Evolutionary conservation across 495 filamentous ascomycete genomes (phyloP).

Genomic region (Delitschia confertaspora): DNA sequence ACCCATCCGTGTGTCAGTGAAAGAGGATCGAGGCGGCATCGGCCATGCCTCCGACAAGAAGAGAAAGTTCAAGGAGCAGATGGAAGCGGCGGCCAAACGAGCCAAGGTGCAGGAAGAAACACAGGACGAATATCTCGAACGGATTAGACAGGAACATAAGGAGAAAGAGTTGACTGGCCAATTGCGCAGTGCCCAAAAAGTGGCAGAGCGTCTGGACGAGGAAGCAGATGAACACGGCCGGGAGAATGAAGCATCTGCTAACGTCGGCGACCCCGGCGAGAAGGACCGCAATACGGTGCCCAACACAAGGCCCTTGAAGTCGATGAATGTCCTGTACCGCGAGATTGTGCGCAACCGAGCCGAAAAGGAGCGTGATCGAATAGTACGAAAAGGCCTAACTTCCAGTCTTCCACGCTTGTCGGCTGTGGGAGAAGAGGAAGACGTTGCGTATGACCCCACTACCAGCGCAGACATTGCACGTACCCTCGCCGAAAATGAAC

Average conservation of each 20-base stretch:
- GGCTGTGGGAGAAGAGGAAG: slow-evolving; percentile 45
- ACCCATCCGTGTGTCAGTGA: slow-evolving; percentile 60
- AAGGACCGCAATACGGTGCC: background rate
- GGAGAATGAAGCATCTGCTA: slow-evolving; percentile 3
- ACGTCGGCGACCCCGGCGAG: slow-evolving; percentile 9
- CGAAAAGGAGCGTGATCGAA: slow-evolving; percentile 58
- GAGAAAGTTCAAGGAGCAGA: slow-evolving; percentile 61
- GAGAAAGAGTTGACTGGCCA: slow-evolving; percentile 56
- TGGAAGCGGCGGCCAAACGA: slow-evolving; percentile 34
- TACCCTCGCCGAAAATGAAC: slow-evolving; percentile 55
- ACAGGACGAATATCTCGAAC: slow-evolving; percentile 70
- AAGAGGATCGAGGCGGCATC: slow-evolving; percentile 77
- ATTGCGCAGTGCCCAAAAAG: slow-evolving; percentile 68
- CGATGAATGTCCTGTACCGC: slow-evolving; percentile 71
- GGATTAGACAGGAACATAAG: slow-evolving; percentile 63
- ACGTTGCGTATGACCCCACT: no score
- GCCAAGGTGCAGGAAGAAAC: slow-evolving; percentile 55
- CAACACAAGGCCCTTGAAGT: slow-evolving; percentile 38
- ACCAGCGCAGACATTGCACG: slow-evolving; percentile 41
- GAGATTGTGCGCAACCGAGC: slow-evolving; percentile 60
- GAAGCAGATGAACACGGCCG: slow-evolving; percentile 33
- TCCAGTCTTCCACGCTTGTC: slow-evolving; percentile 45
- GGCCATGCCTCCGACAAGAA: slow-evolving; percentile 76
- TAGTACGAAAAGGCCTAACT: slow-evolving; percentile 45
- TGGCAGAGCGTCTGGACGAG: slow-evolving; percentile 64